Percentiles rank a stretch among this genome's conserved stretches.
phyloP scores from a whole-genome alignment of 176 grass and related monocot genomes.

The Aegilops tauschii region DNA sequence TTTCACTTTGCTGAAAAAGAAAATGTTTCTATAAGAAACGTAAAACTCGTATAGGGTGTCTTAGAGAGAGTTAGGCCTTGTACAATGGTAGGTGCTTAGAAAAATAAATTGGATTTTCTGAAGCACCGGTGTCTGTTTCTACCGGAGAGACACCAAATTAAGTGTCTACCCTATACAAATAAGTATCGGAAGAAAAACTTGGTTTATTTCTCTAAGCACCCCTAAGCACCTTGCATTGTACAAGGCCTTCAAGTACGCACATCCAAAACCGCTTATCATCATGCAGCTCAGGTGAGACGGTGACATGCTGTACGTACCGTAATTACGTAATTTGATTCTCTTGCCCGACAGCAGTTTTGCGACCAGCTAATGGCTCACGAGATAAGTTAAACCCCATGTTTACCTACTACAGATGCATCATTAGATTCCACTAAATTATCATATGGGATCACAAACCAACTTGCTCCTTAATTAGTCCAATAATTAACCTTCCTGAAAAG shows the following conservation, averaged over 20 bases:
- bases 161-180: no score
- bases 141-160: no score
- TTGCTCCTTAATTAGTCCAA: conserved; percentile 13
- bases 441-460: background rate
- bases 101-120: no score
- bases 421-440: conserved; percentile 8
- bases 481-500: background rate
- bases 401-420: conserved; percentile 19
- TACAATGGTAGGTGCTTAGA: no score
- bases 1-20: no score
- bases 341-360: background rate
- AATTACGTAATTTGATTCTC: background rate
- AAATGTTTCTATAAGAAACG: background rate
- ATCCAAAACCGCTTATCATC: background rate
- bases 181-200: no score
- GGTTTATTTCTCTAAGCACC: no score
- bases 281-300: background rate
- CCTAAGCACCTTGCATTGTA: no score
- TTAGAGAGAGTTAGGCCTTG: no score
- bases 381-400: background rate
- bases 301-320: background rate
- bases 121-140: no score
- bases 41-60: background rate
- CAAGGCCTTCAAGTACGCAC: no score
- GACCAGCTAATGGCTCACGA: background rate